phyloP scores from a whole-genome alignment of 768 basidiomycete species.

The Lactarius psammicola region DNA sequence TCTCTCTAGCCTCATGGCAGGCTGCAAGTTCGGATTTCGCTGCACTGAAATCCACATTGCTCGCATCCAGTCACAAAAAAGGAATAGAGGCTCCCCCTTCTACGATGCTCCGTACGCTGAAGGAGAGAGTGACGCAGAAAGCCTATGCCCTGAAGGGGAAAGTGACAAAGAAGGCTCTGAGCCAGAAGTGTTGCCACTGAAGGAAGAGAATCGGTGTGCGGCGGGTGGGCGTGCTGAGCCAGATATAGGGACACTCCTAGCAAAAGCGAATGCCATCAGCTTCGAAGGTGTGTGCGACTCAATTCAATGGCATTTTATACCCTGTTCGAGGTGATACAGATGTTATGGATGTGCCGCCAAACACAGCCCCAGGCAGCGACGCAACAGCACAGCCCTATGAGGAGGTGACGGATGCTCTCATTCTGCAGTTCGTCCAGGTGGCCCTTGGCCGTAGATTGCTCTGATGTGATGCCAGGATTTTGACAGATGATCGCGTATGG shows the following conservation, averaged over 20 bases:
- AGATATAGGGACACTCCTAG: too few relatives aligned
- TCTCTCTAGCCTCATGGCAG: not conserved
- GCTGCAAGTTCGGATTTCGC: not conserved
- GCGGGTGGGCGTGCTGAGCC: too few relatives aligned
- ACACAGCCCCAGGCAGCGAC: not conserved
- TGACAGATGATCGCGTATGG: not conserved
- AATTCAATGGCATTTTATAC: too few relatives aligned
- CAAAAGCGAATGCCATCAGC: too few relatives aligned
- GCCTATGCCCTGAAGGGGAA: not conserved
- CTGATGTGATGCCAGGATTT: not conserved
- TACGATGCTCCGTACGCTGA: not conserved
- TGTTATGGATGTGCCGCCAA: not conserved
- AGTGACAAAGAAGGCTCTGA: not conserved
- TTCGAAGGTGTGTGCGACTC: not conserved
- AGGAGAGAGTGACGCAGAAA: not conserved
- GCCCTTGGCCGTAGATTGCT: not conserved
- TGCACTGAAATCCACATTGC: not conserved
- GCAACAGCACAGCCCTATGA: not conserved
- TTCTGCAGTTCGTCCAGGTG: not conserved
- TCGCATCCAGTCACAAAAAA: not conserved
- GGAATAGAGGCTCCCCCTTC: not conserved
- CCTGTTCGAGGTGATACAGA: not conserved
- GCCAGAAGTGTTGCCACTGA: too few relatives aligned
- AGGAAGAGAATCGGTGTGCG: too few relatives aligned
- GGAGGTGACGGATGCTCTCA: not conserved